Evolutionary conservation across 2,329 filamentous ascomycete species (phyloP).

Genomic region (Aureobasidium subglaciale): DNA sequence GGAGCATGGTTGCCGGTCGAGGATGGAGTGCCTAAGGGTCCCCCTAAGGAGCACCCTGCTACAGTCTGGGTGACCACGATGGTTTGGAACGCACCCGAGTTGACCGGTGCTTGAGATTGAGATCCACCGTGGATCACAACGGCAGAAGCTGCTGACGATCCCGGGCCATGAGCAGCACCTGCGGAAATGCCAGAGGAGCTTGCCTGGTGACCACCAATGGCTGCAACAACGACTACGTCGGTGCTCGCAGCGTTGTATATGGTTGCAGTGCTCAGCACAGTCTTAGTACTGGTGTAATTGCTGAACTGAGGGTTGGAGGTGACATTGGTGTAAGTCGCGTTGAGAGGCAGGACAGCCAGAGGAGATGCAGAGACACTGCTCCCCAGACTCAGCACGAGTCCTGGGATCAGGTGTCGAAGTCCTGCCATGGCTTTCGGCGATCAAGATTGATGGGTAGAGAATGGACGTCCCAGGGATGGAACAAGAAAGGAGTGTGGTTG

Average conservation of each 20-base stretch:
- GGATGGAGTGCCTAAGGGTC: neutral
- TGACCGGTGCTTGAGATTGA: neutral
- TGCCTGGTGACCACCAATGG: neutral
- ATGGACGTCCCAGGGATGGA: conserved; percentile 9
- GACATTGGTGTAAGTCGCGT: neutral
- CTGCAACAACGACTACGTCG: neutral
- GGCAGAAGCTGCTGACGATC: neutral
- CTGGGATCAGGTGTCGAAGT: neutral
- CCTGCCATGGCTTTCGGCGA: neutral
- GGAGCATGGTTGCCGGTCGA: neutral
- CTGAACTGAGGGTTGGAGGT: neutral
- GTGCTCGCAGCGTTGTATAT: neutral
- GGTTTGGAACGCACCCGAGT: neutral
- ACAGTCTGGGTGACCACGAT: neutral
- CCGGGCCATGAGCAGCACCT: neutral
- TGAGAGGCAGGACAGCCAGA: neutral
- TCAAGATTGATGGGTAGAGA: neutral
- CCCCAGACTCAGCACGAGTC: neutral
- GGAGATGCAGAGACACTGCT: neutral
- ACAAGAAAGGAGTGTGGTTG: conserved; percentile 6
- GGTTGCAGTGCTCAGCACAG: neutral
- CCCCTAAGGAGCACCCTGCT: neutral
- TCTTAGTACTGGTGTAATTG: conserved; percentile 6
- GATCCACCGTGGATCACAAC: neutral
- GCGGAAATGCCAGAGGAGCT: neutral